Percentiles rank a stretch among this genome's conserved stretches.
Conservation (phyloP, 129 eudicot genomes). For the Chrysanthemum lavandulifolium region DNA sequence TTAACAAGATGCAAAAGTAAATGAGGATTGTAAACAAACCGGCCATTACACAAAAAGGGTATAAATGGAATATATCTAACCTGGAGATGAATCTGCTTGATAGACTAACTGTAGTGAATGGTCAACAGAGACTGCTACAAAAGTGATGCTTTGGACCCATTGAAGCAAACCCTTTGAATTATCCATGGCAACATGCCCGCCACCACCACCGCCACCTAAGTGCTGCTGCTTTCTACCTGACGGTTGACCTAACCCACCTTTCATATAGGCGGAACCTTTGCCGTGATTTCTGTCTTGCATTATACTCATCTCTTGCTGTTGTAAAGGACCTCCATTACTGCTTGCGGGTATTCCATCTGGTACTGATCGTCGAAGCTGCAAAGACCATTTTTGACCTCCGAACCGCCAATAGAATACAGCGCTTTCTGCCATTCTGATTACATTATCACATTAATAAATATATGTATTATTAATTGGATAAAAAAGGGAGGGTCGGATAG, state of each 20-base stretch:
- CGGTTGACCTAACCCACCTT: slow-evolving; percentile 81
- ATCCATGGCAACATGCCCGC: slow-evolving; percentile 62
- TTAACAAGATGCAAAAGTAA: slow-evolving; percentile 10
- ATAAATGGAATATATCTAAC: slow-evolving; percentile 34
- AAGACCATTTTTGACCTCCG: slow-evolving; percentile 94
- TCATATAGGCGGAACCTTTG: slow-evolving; percentile 68
- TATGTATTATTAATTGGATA: background rate
- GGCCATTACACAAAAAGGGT: background rate
- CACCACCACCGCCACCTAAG: slow-evolving; percentile 30
- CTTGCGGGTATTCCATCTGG: slow-evolving; percentile 85
- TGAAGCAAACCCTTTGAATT: slow-evolving; percentile 87
- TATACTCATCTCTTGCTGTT: slow-evolving; percentile 76
- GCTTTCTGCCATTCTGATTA: slow-evolving; percentile 98
- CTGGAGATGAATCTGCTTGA: slow-evolving; percentile 89
- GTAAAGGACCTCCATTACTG: slow-evolving; percentile 78
- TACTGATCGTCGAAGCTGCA: slow-evolving; percentile 81
- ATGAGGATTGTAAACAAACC: background rate
- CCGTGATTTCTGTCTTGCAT: slow-evolving; percentile 72
- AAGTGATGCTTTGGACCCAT: slow-evolving; percentile 97
- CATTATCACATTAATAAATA: slow-evolving; percentile 22
- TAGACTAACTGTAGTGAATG: slow-evolving; percentile 78
- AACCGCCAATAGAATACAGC: slow-evolving; percentile 81
- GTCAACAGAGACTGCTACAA: slow-evolving; percentile 70
- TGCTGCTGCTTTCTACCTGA: slow-evolving; percentile 73
- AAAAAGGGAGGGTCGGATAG: background rate